Base-by-base conservation (phyloP, 2,329 filamentous ascomycete species). In the Diplodia seriata region DNA sequence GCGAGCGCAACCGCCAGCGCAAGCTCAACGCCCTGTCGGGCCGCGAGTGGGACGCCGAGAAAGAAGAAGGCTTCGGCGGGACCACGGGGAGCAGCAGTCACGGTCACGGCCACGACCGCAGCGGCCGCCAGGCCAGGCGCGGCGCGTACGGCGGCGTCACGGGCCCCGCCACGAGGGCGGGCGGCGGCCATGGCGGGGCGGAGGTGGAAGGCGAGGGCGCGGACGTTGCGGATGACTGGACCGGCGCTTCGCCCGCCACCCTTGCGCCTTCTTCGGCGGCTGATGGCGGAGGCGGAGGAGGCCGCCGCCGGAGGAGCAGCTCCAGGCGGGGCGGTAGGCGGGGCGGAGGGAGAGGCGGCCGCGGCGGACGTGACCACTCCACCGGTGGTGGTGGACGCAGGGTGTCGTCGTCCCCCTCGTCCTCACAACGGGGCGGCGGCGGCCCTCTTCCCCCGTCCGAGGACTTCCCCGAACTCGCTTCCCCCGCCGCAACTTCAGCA, bases 21-120 rank as follows among this genome's bases (percentile, higher is more conserved):
- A 90, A 90, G 72, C 76, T 90, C 12, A 84, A 86, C 51, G 86
- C 86, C 1, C 79, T 86, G 72, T 82, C 80, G 2, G 86, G 86
- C 0, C 78, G 87, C 18, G 87, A 89, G 72, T 90, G 87, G 87
- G 87, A 90, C 74, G 80, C 83, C 4, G 83, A 87, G 70, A 89
- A 90, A 76, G 85, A 88, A 69, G 85, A 87, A 50, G 83, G 86
- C 55, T 87, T 80, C 75, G 72, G 72, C 4, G 74, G 83, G 71
- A 80, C 73, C 68, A 79, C 33, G 33, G 33, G 33, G 6, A n/a
- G n/a, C n/a, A 9, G 31, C 31, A 33, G 31, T 9, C 5, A 6
- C 31, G 31, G 31, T 4, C 7, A 12, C 11, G 14, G 4, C 36
- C 36, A 70, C 70, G 81, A 73, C 72, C 81, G 71, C 75, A 76